Evolutionary conservation across 495 filamentous ascomycete genomes (phyloP).

Genomic region (Penicillium arizonense): DNA sequence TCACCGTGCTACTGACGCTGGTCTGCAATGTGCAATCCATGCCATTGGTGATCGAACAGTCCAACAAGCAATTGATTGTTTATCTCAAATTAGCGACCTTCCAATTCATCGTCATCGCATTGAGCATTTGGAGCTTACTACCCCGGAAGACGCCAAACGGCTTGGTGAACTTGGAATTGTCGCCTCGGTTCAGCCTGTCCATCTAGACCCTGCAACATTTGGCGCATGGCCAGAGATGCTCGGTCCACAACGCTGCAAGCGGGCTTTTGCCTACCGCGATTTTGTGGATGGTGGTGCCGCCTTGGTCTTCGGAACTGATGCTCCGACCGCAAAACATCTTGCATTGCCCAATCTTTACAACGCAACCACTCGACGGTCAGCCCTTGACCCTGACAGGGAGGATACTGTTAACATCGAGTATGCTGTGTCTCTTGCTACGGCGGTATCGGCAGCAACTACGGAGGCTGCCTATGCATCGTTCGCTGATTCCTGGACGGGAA

Average conservation of each 20-base stretch:
- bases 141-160: constrained; percentile 47
- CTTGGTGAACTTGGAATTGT: constrained; percentile 57
- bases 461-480: constrained; percentile 60
- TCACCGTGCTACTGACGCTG: constrained; percentile 25
- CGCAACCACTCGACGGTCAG: constrained; percentile 56
- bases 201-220: constrained; percentile 62
- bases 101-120: constrained; percentile 51
- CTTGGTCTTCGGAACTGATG: constrained; percentile 59
- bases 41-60: constrained; percentile 64
- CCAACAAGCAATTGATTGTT: constrained; percentile 49
- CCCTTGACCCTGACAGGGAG: constrained; percentile 45
- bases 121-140: constrained; percentile 62
- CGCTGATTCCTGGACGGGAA: constrained; percentile 51
- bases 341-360: constrained; percentile 59
- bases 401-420: constrained; percentile 53
- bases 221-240: constrained; percentile 57
- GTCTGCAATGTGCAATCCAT: constrained; percentile 60
- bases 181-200: constrained; percentile 63
- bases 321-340: constrained; percentile 58
- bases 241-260: constrained; percentile 47
- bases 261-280: constrained; percentile 63
- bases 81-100: constrained; percentile 35
- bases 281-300: constrained; percentile 52
- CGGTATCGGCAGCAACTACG: constrained; percentile 53
- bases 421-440: constrained; percentile 48